Conservation (phyloP, 306 rosid genomes). For the Cucurbita moschata region DNA sequence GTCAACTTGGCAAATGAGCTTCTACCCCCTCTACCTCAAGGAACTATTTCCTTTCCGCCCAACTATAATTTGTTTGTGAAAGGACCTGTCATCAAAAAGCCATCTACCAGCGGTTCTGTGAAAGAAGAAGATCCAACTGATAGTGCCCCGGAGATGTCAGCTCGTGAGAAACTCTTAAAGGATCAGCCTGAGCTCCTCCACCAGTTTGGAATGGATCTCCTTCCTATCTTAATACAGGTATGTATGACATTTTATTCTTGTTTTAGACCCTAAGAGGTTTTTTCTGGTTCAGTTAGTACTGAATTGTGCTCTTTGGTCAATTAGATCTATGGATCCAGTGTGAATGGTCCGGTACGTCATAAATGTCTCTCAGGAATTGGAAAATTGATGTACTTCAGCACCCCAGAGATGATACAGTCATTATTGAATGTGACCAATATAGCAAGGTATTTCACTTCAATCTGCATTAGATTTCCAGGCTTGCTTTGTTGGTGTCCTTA, state of each 20-base stretch:
- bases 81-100: conserved; percentile 54
- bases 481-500: not conserved
- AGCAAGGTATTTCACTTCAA: conserved; percentile 51
- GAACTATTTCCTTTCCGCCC: conserved; percentile 67
- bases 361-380: conserved; percentile 89
- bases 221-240: conserved; percentile 86
- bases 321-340: conserved; percentile 97
- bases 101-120: conserved; percentile 54
- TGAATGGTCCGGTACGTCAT: conserved; percentile 90
- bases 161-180: conserved; percentile 81
- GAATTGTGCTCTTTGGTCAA: conserved; percentile 8
- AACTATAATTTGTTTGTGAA: conserved; percentile 55
- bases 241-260: conserved; percentile 2
- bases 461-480: not conserved
- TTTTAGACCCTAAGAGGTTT: not conserved
- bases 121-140: conserved; percentile 71
- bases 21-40: conserved; percentile 90
- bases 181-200: conserved; percentile 85
- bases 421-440: conserved; percentile 65
- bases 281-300: conserved; percentile 5
- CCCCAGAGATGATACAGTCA: conserved; percentile 92
- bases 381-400: conserved; percentile 86
- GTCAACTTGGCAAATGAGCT: conserved; percentile 95
- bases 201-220: conserved; percentile 91
- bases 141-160: conserved; percentile 50